Evolutionary conservation across 2,329 filamentous ascomycete species (phyloP).

Genomic region (Lecanicillium sp.): DNA sequence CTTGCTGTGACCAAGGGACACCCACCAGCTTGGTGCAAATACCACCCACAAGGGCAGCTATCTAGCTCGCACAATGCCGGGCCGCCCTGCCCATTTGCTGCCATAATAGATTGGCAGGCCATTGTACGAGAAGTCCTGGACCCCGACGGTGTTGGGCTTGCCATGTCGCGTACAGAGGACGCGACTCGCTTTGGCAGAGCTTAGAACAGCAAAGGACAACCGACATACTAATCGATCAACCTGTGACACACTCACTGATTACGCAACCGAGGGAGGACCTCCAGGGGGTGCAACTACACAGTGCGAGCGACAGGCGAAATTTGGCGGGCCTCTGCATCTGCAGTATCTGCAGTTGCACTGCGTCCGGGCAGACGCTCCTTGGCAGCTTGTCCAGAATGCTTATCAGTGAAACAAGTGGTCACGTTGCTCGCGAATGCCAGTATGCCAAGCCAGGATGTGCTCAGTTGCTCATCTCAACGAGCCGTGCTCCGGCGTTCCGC

Average conservation of each 20-base stretch:
- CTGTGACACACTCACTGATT: neutral
- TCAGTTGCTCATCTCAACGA: conserved; percentile 2
- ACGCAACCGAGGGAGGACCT: no score
- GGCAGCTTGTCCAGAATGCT: no score
- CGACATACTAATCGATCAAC: neutral
- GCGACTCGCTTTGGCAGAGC: neutral
- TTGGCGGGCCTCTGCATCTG: no score
- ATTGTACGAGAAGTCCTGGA: conserved; percentile 25
- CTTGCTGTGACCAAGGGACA: conserved; percentile 33
- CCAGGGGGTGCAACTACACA: neutral
- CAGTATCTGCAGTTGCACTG: no score
- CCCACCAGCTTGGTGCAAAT: conserved; percentile 35
- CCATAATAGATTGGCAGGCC: conserved; percentile 28
- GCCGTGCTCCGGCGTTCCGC: neutral
- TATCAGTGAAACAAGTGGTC: conserved; percentile 1
- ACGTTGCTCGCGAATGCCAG: neutral
- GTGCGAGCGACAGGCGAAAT: neutral
- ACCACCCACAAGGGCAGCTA: conserved; percentile 27
- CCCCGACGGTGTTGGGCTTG: conserved; percentile 23
- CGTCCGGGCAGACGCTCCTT: neutral
- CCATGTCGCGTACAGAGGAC: conserved; percentile 8
- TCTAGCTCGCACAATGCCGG: no score
- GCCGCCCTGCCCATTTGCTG: conserved; percentile 8
- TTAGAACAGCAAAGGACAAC: neutral
- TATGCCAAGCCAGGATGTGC: conserved; percentile 2